A percentile compares a stretch with the other conserved stretches of the same genome.
These are phyloP conservation scores for Corylus heterophylla DNA, from an alignment of 306 rosid genomes.

Conservation along the genomic window DNA sequence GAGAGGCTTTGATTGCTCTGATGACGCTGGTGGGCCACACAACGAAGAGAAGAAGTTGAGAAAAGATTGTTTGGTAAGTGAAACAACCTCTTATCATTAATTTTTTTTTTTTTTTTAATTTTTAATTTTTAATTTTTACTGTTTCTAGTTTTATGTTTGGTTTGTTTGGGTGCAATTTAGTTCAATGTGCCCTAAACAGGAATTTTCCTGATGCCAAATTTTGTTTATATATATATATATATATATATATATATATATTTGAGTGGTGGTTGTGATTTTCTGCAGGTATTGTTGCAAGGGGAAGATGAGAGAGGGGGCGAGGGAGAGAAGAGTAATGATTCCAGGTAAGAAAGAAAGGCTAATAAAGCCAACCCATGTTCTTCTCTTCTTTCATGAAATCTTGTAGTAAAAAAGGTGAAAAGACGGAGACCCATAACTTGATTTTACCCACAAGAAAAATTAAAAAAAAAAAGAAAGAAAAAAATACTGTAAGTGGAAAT, in stretches of 20 bases:
- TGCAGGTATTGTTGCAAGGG: slow-evolving; percentile 36
- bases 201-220: slow-evolving; percentile 4
- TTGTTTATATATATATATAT: no score
- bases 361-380: slow-evolving; percentile 8
- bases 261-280: slow-evolving; percentile 26
- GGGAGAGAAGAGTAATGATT: slow-evolving; percentile 43
- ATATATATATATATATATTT: background rate
- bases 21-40: slow-evolving; percentile 32
- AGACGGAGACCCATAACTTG: slow-evolving; percentile 48
- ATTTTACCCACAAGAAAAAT: slow-evolving; percentile 26
- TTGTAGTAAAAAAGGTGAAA: slow-evolving; percentile 53
- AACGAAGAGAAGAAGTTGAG: slow-evolving; percentile 23
- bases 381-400: slow-evolving; percentile 43
- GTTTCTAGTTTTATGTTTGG: slow-evolving; percentile 5
- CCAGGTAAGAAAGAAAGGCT: slow-evolving; percentile 50
- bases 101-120: slow-evolving; percentile 14
- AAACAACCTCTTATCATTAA: background rate
- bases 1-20: slow-evolving; percentile 32
- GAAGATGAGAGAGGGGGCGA: slow-evolving; percentile 30
- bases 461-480: background rate
- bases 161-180: slow-evolving; percentile 52
- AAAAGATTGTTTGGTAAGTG: slow-evolving; percentile 55
- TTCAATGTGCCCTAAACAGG: slow-evolving; percentile 28
- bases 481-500: slow-evolving; percentile 56
- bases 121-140: slow-evolving; percentile 19